These are phyloP conservation scores for Exsudoporus floridanus DNA, from an alignment of 1,284 basidiomycete genomes.

Conservation along the genomic window DNA sequence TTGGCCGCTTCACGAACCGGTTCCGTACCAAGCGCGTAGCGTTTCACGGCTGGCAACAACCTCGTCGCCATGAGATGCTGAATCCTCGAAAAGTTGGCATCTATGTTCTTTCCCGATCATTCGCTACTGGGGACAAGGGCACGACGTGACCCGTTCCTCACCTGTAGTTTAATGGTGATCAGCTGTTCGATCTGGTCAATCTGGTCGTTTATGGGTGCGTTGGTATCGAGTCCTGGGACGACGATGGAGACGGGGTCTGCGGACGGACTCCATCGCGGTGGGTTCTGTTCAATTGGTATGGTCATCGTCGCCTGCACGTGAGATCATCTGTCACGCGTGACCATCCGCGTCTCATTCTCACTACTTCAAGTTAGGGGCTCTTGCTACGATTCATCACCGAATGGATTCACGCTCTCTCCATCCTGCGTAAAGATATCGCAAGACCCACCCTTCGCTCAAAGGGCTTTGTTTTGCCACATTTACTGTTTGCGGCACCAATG, in stretches of 20 bases:
- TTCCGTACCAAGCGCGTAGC: conserved; percentile 83
- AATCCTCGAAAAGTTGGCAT: conserved; percentile 89
- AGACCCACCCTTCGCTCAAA: too few species aligned
- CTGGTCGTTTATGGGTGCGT: conserved; percentile 76
- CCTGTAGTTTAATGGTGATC: conserved; percentile 86
- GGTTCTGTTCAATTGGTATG: conserved; percentile 46
- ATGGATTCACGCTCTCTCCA: too few species aligned
- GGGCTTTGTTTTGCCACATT: too few species aligned
- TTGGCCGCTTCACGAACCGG: conserved; percentile 87
- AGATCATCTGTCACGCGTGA: not conserved
- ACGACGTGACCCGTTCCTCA: conserved; percentile 26
- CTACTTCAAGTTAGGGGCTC: too few species aligned
- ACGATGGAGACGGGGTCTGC: conserved; percentile 60
- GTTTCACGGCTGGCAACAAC: conserved; percentile 84
- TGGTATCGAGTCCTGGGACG: conserved; percentile 75
- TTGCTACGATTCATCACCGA: too few species aligned
- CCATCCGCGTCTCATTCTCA: too few species aligned
- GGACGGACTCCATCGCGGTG: conserved; percentile 64
- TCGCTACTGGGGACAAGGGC: conserved; percentile 1
- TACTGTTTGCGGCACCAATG: too few species aligned
- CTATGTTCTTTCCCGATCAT: conserved; percentile 68
- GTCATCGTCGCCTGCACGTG: conserved; percentile 19
- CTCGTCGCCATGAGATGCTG: conserved; percentile 83
- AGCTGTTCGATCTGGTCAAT: conserved; percentile 95
- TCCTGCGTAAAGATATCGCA: too few species aligned